Evolutionary conservation across 2,329 filamentous ascomycete genomes (phyloP).

Genomic region (Tricladium varicosporioides): DNA sequence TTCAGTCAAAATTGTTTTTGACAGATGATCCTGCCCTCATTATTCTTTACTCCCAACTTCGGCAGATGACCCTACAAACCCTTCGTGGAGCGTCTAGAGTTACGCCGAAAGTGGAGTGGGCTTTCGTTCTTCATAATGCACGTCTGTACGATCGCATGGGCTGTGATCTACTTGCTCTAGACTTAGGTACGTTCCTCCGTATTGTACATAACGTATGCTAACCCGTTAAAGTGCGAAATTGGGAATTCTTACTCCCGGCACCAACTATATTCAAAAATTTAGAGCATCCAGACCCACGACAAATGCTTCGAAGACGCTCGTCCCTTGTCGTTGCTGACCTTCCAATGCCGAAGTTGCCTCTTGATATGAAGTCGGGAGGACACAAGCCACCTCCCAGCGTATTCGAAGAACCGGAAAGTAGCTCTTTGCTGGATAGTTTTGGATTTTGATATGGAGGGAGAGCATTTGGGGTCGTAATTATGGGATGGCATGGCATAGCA

Average conservation of each 20-base stretch:
- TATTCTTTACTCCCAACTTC: constrained; percentile 81
- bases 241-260: constrained; percentile 69
- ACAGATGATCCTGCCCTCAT: constrained; percentile 90
- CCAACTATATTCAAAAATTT: constrained; percentile 43
- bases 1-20: constrained; percentile 76
- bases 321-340: constrained; percentile 79
- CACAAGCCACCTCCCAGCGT: constrained; percentile 65
- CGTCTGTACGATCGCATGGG: constrained; percentile 87
- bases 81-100: constrained; percentile 82
- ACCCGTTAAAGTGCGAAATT: constrained; percentile 60
- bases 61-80: constrained; percentile 78
- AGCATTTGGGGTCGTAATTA: not conserved
- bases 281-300: constrained; percentile 41
- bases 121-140: constrained; percentile 84
- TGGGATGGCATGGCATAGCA: not conserved
- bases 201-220: not conserved
- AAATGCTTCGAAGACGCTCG: constrained; percentile 67
- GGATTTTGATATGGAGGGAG: constrained; percentile 60
- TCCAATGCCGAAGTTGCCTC: constrained; percentile 44
- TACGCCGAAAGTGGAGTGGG: constrained; percentile 77
- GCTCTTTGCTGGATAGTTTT: constrained; percentile 86
- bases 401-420: constrained; percentile 91
- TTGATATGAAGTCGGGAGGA: constrained; percentile 43
- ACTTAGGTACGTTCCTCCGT: constrained; percentile 60
- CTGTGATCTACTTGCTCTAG: constrained; percentile 83